Base-by-base conservation (phyloP, 805 yeast species). In the Sugiyamaella valdiviana region DNA sequence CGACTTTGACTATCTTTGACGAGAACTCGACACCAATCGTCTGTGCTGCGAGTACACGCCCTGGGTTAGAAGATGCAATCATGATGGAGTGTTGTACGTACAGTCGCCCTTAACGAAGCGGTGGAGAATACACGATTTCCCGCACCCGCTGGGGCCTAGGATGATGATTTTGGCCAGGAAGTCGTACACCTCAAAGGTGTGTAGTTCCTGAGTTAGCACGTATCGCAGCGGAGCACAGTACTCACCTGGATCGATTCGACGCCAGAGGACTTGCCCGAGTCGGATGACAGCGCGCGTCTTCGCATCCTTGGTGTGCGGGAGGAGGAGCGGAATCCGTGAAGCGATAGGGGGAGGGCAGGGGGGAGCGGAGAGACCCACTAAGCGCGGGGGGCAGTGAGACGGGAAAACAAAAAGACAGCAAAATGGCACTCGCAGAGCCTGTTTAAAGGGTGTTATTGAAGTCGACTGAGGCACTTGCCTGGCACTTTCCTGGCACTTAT, bases 121-220 rank as follows among this genome's bases (percentile, higher is more conserved):
- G 49, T 73, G 73, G 49, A 72, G 58, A 32, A 72, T 58, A 36
- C 76, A 72, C 14, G 77, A 72, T 56, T 72, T 72, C 46, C 77
- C 77, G 39, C 71, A 66, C 42, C 77, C 77, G 6, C 74, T 69
- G 17, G 76, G 72, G 9, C 77, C 77, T 53, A 73, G 65, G 32
- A 72, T 57, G 29, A 67, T 68, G 42, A 67, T 60, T 46, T 67
- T 67, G 39, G 71, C 69, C 26, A 67, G 58, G 46, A 66, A 67
- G 49, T 67, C 71, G 45, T 67, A 67, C 45, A 56, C 36, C 32
- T 26, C 32, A 7, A 41, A 26, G 14, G 47, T 42, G 39, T 49
- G 57, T 39, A 56, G 49, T 43, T 56, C 59, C 56, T 55, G 42
- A 7, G 16, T 22, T 40, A 26, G 46, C 7, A 43, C 53, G 3